These are phyloP conservation scores for Aspergillus floridensis DNA, from an alignment of 2,329 filamentous ascomycete species.

Conservation along the genomic window DNA sequence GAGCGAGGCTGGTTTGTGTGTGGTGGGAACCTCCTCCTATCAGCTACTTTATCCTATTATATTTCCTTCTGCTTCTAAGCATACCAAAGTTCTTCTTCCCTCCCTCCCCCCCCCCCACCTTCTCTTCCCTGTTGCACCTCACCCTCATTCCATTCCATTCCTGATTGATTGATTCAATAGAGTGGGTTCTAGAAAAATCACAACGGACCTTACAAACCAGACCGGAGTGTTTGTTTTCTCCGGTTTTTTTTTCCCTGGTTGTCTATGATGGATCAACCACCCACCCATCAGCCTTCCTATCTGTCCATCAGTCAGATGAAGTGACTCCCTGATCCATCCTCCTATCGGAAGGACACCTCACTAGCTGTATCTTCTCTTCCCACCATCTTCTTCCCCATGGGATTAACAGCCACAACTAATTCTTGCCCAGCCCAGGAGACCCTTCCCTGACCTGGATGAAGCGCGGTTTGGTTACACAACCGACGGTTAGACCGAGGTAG, in stretches of 20 bases:
- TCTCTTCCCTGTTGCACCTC: background rate
- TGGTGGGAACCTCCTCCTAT: background rate
- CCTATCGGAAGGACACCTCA: no score
- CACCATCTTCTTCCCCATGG: no score
- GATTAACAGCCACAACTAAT: no score
- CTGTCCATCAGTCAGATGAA: no score
- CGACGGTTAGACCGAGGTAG: background rate
- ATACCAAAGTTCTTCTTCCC: background rate
- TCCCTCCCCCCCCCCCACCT: background rate
- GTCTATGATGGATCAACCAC: background rate
- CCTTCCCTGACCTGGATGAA: no score
- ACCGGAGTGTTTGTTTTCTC: background rate
- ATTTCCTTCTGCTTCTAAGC: background rate
- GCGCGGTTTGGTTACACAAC: background rate
- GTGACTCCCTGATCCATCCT: no score
- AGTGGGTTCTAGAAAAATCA: background rate
- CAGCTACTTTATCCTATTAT: background rate
- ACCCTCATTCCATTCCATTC: background rate
- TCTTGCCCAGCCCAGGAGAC: no score
- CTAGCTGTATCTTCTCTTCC: no score
- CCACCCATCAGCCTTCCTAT: no score
- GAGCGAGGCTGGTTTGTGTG: background rate
- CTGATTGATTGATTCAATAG: background rate
- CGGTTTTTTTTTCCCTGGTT: background rate
- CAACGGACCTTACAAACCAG: background rate